phyloP scores from a whole-genome alignment of 768 basidiomycete species.

The Kwoniella sp. region DNA sequence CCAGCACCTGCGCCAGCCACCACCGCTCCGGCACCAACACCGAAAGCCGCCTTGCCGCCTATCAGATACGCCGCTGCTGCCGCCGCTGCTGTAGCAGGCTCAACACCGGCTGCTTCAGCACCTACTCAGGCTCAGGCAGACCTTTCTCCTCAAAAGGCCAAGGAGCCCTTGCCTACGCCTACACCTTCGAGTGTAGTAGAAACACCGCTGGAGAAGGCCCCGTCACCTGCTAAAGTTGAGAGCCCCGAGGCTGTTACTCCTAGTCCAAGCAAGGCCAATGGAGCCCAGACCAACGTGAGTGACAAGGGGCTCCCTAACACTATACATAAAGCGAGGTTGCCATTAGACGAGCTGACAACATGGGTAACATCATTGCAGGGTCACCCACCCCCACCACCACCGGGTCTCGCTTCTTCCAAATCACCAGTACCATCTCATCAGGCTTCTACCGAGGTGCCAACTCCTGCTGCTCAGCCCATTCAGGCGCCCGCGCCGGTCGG shows the following conservation, averaged over 20 bases:
- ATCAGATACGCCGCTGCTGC: conserved; percentile 92
- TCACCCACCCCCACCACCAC: conserved; percentile 34
- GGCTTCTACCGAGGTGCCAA: conserved; percentile 8
- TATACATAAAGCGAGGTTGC: too few relatives aligned
- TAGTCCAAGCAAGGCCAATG: conserved; percentile 14
- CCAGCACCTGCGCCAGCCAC: conserved; percentile 58
- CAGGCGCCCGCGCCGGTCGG: conserved; percentile 59
- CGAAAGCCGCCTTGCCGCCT: conserved; percentile 63
- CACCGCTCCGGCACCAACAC: conserved; percentile 56
- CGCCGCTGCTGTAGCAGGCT: conserved; percentile 62
- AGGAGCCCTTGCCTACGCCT: conserved; percentile 16
- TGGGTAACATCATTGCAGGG: too few relatives aligned
- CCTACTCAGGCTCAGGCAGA: conserved; percentile 10
- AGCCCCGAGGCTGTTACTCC: conserved; percentile 2
- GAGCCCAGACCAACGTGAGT: conserved; percentile 33
- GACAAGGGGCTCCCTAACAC: not conserved
- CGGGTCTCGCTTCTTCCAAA: conserved; percentile 23
- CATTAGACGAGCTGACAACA: too few relatives aligned
- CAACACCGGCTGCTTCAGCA: conserved; percentile 19
- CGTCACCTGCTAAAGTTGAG: conserved; percentile 17
- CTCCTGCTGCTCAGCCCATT: conserved; percentile 15
- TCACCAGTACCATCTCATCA: conserved; percentile 21
- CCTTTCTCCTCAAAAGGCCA: conserved; percentile 18
- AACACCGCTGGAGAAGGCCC: conserved; percentile 18
- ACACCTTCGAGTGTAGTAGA: conserved; percentile 16